Evolutionary conservation across 768 basidiomycete species (phyloP), one percentile per base, ranked within the genome.

Genomic region (Dendrothele bispora): DNA sequence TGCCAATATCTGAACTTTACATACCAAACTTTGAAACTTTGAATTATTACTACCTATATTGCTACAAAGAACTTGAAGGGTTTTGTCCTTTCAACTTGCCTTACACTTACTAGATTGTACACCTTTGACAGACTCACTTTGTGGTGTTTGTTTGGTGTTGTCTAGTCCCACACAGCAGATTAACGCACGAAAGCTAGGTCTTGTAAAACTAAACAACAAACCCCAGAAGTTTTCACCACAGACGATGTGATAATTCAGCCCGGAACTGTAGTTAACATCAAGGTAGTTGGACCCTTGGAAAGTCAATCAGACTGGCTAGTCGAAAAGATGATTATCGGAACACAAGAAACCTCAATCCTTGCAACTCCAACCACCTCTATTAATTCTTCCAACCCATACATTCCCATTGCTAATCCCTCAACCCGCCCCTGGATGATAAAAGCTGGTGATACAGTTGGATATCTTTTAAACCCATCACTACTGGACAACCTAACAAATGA

Each of bases 311-410:
- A 53, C 8, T 58, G 57, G 57, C 12, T 58, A 1, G 47, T 58
- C 0, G 57, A 55, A 29, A 51, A 51, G 22, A 8, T 55, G 0
- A 18, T 57, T 1, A 43, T 55, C 2, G 28, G 50, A 5, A 47
- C 43, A 1, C 51, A 55, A 10, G 51, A 48, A 10, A 25, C 17
- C 57, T n/a, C n/a, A n/a, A n/a, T n/a, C n/a, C n/a, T n/a, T n/a
- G n/a, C n/a, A n/a, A n/a, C n/a, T n/a, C n/a, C 54, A 1, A 50
- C 54, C 10, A 58, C 57, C 11, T 50, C 47, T 34, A 37, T 58
- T 5, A 42, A 46, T 12, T 3, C 48, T 5, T 12, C 7, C 8
- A 11, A 17, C 27, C 57, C 57, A 0, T 41, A 18, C 21, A 2
- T 58, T 1, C 52, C 57, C 2, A 52, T 55, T 2, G 57, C 57